Evolutionary conservation across 2,329 filamentous ascomycete genomes (phyloP), one percentile per base, ranked within the genome.

Genomic region (Trichophaea hybrida): DNA sequence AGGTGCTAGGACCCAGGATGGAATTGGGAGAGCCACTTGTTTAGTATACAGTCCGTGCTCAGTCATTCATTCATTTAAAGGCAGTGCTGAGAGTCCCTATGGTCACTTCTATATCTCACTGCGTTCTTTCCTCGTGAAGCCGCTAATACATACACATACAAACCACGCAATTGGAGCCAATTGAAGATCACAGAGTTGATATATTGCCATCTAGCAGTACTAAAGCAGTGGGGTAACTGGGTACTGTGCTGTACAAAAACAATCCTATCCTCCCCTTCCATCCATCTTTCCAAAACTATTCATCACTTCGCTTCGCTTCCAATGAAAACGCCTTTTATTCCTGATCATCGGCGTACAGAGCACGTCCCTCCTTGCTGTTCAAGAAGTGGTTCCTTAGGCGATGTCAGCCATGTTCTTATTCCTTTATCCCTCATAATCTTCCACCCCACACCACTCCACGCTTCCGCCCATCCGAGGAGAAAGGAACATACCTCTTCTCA

Each of bases 281-380:
- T 24, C 48, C 8, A 24, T 33, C 48, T 17, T 24, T 50, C 48
- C 31, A 17, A 32, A 24, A 50, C 13, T n/a, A 12, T 13, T 15
- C 31, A 24, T 5, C 48, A 5, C 48, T 50, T 17, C 2, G n/a
- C 12, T 33, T 17, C 6, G 6, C 15, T 33, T 13, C 13, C n/a
- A 13, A 50, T 13, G 31, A 50, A 24, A 32, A 32, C 15, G 48
- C 15, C 6, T 6, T 17, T 50, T 50, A 32, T 10, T 59, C 60
- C 62, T 75, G 75, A 63, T 72, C 73, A 17, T 75, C 76, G 59
- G 65, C 74, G 64, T 73, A 77, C 68, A 78, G 74, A 40, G 75
- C 73, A 68, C 83, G 83, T 56, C 85, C 85, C 59, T 78, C 76
- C 80, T 89, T 89, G 69, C 84, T 88, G 79, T 88, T 87, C 70